Percentiles rank a stretch among this genome's conserved stretches.
Conservation (phyloP, 345 rosid species). For the Sonneratia alba region DNA sequence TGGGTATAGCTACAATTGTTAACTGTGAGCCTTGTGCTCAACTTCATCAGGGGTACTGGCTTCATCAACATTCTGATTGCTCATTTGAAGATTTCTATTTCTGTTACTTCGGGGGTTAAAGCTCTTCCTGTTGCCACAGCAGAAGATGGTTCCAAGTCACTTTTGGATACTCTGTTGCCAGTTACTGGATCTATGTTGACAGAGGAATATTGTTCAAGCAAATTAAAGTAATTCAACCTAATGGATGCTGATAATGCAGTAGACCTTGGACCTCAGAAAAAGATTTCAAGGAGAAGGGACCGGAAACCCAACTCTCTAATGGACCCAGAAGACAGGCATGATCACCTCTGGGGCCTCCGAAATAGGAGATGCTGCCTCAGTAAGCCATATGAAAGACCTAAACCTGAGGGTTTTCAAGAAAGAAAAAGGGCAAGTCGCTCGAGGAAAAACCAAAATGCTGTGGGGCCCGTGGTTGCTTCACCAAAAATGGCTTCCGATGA, state of each 20-base stretch:
- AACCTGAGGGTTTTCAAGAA: not conserved
- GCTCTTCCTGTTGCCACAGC: not conserved
- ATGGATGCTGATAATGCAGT: conserved; percentile 15
- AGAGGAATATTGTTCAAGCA: not conserved
- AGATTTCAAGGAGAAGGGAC: conserved; percentile 44
- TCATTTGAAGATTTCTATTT: not conserved
- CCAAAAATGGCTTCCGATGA: not conserved
- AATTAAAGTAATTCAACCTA: not conserved
- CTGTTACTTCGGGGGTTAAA: not conserved
- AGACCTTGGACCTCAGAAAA: conserved; percentile 22
- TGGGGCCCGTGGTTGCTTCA: not conserved
- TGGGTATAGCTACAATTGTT: not conserved
- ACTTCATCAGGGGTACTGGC: not conserved
- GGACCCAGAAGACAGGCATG: conserved; percentile 60
- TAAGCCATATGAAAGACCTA: conserved; percentile 12
- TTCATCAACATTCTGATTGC: not conserved
- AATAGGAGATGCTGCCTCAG: conserved; percentile 24
- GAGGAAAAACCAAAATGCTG: not conserved
- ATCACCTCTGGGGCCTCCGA: conserved; percentile 33
- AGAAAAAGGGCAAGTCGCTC: not conserved
- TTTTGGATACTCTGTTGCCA: not conserved
- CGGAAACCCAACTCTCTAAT: conserved; percentile 54
- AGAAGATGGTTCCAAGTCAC: not conserved
- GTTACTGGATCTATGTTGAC: not conserved
- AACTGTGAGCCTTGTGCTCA: not conserved